These are phyloP conservation scores for Xylariaceae sp. DNA, from an alignment of 2,329 filamentous ascomycete genomes.

Conservation along the genomic window DNA sequence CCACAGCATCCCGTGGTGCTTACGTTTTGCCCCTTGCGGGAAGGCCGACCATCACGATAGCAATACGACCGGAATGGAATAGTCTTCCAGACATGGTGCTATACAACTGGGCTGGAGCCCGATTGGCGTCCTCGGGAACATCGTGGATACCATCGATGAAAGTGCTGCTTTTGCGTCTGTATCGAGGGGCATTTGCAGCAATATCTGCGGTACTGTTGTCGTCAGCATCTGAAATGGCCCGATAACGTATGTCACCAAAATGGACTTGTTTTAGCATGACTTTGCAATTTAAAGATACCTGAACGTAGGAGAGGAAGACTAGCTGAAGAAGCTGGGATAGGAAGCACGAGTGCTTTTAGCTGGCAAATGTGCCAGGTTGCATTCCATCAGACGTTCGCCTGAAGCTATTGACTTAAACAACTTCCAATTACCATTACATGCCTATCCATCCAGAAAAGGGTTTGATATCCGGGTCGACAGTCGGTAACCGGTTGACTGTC, in stretches of 20 bases:
- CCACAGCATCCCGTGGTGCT: constrained; percentile 38
- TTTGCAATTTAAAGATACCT: neutral
- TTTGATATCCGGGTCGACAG: neutral
- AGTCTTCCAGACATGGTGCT: constrained; percentile 96
- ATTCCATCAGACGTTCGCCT: neutral
- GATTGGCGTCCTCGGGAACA: constrained; percentile 76
- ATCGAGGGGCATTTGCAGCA: constrained; percentile 86
- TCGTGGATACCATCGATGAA: constrained; percentile 98
- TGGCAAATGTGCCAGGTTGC: neutral
- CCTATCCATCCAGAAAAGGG: neutral
- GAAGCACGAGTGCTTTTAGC: neutral
- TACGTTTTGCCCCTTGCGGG: constrained; percentile 95
- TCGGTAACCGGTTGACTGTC: constrained; percentile 8
- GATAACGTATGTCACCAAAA: constrained; percentile 27
- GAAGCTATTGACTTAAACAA: neutral
- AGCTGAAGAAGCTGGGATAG: neutral
- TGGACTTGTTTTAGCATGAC: constrained; percentile 29
- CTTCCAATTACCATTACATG: neutral
- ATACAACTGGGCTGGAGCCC: constrained; percentile 96
- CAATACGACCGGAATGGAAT: constrained; percentile 96
- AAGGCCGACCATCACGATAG: constrained; percentile 94
- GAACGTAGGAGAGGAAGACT: neutral
- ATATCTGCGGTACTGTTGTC: constrained; percentile 80
- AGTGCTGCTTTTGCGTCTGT: constrained; percentile 90
- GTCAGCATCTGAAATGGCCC: constrained; percentile 41